Percentiles rank a stretch among this genome's conserved stretches.
Evolutionary conservation across 805 yeast genomes (phyloP).

Genomic region (Limtongia smithiae): DNA sequence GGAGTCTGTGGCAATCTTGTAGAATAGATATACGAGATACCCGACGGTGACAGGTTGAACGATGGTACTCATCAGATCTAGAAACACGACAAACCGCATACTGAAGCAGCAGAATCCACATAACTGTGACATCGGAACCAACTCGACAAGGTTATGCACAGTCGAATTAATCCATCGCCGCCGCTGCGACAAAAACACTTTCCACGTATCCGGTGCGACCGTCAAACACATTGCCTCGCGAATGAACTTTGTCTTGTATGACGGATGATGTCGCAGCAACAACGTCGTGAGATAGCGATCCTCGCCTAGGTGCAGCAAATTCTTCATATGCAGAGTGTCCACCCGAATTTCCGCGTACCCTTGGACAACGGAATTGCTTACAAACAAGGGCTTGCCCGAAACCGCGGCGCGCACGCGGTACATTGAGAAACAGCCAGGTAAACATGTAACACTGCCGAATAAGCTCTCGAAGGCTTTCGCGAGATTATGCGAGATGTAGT

Average conservation of each 20-base stretch:
- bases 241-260: conserved; percentile 52
- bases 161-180: conserved; percentile 69
- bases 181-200: conserved; percentile 58
- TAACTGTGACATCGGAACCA: conserved; percentile 55
- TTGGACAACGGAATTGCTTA: conserved; percentile 57
- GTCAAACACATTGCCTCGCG: conserved; percentile 60
- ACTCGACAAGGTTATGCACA: conserved; percentile 58
- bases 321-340: conserved; percentile 57
- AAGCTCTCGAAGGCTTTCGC: conserved; percentile 61
- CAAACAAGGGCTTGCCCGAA: conserved; percentile 56
- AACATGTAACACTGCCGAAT: conserved; percentile 61
- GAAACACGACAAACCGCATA: conserved; percentile 56
- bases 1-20: conserved; percentile 47
- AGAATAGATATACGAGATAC: conserved; percentile 48
- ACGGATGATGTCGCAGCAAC: conserved; percentile 54
- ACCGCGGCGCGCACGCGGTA: conserved; percentile 54
- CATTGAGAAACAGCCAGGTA: conserved; percentile 63
- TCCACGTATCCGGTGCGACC: conserved; percentile 56
- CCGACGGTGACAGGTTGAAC: conserved; percentile 60
- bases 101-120: conserved; percentile 66
- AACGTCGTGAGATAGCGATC: conserved; percentile 57
- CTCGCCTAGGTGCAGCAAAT: conserved; percentile 58
- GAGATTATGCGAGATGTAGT: conserved; percentile 60
- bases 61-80: conserved; percentile 57
- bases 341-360: conserved; percentile 54